phyloP scores from a whole-genome alignment of 2,329 filamentous ascomycete genomes.

The Graphilbum sp. region DNA sequence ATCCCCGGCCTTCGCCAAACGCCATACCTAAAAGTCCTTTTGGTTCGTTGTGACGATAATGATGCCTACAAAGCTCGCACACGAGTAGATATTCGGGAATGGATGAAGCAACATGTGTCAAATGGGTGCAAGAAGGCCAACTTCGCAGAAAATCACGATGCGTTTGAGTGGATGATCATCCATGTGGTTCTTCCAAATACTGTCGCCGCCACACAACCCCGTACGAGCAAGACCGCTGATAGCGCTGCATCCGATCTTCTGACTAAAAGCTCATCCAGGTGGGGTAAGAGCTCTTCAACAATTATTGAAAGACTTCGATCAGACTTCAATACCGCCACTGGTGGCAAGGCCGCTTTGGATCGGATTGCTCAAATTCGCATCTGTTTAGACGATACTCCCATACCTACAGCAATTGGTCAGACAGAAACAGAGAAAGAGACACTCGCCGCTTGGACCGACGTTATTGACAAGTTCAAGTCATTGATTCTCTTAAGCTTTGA shows the following conservation, averaged over 20 bases:
- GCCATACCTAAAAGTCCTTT: constrained; percentile 79
- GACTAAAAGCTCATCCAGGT: constrained; percentile 10
- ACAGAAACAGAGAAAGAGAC: constrained; percentile 61
- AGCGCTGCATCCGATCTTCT: constrained; percentile 37
- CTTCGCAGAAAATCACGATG: constrained; percentile 83
- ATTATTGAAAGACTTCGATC: constrained; percentile 77
- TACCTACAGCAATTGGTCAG: constrained; percentile 47
- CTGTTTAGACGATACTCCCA: too few relatives aligned
- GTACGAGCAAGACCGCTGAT: constrained; percentile 34
- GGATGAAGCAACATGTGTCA: constrained; percentile 66
- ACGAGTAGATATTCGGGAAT: constrained; percentile 68
- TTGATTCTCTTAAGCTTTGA: constrained; percentile 84
- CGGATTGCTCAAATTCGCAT: constrained; percentile 76
- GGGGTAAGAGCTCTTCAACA: constrained; percentile 39
- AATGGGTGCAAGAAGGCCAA: constrained; percentile 41
- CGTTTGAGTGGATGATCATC: constrained; percentile 86
- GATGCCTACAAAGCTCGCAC: constrained; percentile 77
- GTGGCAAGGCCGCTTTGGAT: constrained; percentile 54
- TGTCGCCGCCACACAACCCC: constrained; percentile 60
- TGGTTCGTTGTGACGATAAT: constrained; percentile 89
- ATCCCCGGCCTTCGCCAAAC: constrained; percentile 87
- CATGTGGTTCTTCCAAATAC: constrained; percentile 87
- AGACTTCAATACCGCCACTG: constrained; percentile 69
- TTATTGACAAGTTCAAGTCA: constrained; percentile 73
- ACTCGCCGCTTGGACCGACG: constrained; percentile 66